Conservation (phyloP, 306 rosid genomes). For the Malus orientalis region DNA sequence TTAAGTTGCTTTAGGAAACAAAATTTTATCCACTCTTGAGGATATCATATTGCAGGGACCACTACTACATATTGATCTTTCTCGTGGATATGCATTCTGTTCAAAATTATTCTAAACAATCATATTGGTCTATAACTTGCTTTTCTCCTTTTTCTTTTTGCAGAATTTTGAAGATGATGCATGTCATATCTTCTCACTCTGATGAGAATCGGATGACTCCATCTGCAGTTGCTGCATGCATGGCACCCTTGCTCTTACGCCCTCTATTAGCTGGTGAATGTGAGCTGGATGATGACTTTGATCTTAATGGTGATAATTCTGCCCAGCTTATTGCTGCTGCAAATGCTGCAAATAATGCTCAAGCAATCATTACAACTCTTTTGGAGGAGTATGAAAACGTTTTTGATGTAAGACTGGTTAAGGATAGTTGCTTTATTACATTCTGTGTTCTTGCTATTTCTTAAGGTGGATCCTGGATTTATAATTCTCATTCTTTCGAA, state of each 20-base stretch:
- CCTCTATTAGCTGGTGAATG: conserved; percentile 96
- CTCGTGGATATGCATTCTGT: background rate
- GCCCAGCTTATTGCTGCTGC: conserved; percentile 99
- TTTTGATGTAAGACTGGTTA: conserved; percentile 64
- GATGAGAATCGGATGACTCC: conserved; percentile 88
- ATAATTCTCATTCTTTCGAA: background rate
- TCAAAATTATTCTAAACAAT: background rate
- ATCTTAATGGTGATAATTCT: conserved; percentile 77
- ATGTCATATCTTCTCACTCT: conserved; percentile 69
- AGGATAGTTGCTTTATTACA: conserved; percentile 8
- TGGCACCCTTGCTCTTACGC: conserved; percentile 97
- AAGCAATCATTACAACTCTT: conserved; percentile 80
- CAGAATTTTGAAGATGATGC: conserved; percentile 98
- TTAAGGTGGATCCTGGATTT: background rate
- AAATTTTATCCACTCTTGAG: background rate
- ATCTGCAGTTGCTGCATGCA: conserved; percentile 99
- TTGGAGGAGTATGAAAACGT: conserved; percentile 89
- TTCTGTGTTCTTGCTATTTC: conserved; percentile 16
- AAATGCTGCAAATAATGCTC: conserved; percentile 96
- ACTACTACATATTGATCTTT: background rate
- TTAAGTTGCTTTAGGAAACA: background rate
- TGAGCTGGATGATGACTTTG: conserved; percentile 93
- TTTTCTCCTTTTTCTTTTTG: background rate
- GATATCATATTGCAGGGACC: background rate
- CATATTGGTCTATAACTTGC: background rate